Percentiles rank a stretch among this genome's conserved stretches.
These are phyloP conservation scores for Suillus ampliporus DNA, from an alignment of 768 basidiomycete genomes.

Conservation along the genomic window DNA sequence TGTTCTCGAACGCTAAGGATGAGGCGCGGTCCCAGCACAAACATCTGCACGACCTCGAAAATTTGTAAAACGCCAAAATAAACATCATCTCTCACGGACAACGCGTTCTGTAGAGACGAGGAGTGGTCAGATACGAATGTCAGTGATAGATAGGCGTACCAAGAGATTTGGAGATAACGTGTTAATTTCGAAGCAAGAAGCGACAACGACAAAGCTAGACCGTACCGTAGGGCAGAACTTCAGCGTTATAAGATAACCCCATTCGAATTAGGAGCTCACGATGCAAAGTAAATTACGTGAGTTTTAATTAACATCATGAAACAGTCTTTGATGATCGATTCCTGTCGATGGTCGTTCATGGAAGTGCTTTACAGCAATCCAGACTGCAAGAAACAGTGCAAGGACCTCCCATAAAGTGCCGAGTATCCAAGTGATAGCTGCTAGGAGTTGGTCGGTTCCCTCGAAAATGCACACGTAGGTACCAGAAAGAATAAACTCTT, in stretches of 20 bases:
- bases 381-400: neutral
- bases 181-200: neutral
- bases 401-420: neutral
- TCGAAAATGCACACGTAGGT: neutral
- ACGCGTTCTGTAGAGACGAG: neutral
- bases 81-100: neutral
- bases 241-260: neutral
- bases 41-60: neutral
- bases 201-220: neutral
- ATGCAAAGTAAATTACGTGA: neutral
- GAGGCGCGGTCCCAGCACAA: neutral
- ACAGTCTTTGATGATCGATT: neutral
- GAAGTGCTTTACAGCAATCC: neutral
- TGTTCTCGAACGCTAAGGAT: neutral
- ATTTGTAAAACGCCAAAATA: neutral
- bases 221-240: neutral
- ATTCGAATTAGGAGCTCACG: neutral
- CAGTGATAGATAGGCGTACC: neutral
- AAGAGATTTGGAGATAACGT: neutral
- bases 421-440: neutral
- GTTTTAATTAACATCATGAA: neutral
- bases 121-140: neutral
- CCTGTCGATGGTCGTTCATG: neutral
- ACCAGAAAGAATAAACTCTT: neutral
- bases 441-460: too few relatives aligned